These are phyloP conservation scores for Apiospora saccharicola DNA, from an alignment of 2,329 filamentous ascomycete species.

Conservation along the genomic window DNA sequence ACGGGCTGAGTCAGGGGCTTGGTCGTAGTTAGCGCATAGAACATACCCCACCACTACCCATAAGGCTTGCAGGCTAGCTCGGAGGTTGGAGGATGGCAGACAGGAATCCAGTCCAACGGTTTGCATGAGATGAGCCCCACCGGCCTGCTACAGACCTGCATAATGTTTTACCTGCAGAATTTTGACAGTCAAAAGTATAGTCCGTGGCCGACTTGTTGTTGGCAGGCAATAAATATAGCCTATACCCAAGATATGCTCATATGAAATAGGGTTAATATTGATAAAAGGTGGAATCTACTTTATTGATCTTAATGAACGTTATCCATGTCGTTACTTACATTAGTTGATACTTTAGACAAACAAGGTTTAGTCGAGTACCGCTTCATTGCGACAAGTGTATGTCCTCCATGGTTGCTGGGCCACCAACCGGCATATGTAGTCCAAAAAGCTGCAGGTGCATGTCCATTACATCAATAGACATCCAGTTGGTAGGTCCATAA, in stretches of 20 bases:
- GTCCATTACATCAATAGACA: no score
- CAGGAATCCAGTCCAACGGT: neutral
- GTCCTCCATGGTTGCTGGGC: neutral
- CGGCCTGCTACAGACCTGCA: neutral
- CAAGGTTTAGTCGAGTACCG: no score
- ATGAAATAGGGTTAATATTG: no score
- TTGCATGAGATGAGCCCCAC: conserved; percentile 5
- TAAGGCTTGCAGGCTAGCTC: neutral
- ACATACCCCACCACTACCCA: neutral
- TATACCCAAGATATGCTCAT: no score
- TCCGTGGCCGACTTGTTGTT: neutral
- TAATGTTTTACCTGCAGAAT: neutral
- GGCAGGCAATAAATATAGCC: no score
- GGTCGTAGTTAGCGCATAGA: neutral
- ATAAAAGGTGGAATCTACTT: no score
- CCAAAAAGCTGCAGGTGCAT: no score
- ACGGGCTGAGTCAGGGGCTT: neutral
- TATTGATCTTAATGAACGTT: no score
- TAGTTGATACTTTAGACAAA: no score
- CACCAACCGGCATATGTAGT: neutral
- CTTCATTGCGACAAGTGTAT: no score
- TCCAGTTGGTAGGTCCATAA: no score
- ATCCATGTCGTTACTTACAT: no score
- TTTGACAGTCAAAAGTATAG: neutral
- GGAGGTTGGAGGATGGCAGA: neutral